Evolutionary conservation across 768 basidiomycete species (phyloP), one percentile per base, ranked within the genome.

Genomic region (Tulasnella sp.): DNA sequence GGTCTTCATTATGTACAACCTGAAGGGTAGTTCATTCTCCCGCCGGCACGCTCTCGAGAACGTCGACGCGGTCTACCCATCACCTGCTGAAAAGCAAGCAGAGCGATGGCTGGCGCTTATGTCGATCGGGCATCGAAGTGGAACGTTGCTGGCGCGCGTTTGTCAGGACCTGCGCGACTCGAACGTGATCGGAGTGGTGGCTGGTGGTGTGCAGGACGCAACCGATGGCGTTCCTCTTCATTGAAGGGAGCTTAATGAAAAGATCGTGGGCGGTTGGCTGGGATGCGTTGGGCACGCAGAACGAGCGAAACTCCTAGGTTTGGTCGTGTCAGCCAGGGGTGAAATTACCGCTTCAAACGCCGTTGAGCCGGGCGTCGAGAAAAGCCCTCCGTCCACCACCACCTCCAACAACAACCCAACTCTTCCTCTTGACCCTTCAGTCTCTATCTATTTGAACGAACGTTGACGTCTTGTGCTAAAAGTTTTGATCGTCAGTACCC

Each of bases 291-390:
- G 27, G 24, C 6, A 24, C n/a, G 27, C 31, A 24, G 5, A 74
- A 42, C 12, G 73, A 38, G 39, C n/a, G 39, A 74, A 68, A 68
- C 27, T 12, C 38, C 12, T 42, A 10, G 10, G n/a, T 74, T 52
- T 74, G 73, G 39, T 46, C 34, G 36, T 74, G 73, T 40, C 44
- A 40, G 38, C 44, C 44, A 46, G 39, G 73, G 73, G 73, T 74
- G 73, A 46, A 74, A 74, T 74, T 42, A 74, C 73, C 73, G 44
- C 73, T 40, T 74, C 73, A 74, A 74, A 74, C 73, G 44, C 73
- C 38, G 73, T 74, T 74, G 38, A 27, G 73, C 62, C 62, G 62
- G 62, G 62, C 62, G 34, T 31, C 62, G 62, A 31, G 27, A 31
- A 74, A 74, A 74, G 73, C 73, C 73, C 73, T 74, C 38, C 38